phyloP scores from a whole-genome alignment of 441 rosid species.

The Bocquillonia castaneifolia region DNA sequence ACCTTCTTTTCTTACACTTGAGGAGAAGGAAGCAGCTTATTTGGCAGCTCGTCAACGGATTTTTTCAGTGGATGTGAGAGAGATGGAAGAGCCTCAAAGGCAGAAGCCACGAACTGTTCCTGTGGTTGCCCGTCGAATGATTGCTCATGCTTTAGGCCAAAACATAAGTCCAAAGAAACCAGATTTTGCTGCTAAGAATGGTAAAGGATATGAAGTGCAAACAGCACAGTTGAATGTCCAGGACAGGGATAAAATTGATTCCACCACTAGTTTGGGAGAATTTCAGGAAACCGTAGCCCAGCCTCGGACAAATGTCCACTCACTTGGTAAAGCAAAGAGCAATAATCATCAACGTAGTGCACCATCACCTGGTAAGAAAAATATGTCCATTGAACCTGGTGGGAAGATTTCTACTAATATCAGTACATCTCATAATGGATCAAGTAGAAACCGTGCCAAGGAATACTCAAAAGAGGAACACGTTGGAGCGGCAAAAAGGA shows the following conservation, averaged over 20 bases:
- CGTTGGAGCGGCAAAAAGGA: conserved; percentile 59
- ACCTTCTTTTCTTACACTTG: conserved; percentile 32
- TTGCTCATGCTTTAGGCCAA: conserved; percentile 71
- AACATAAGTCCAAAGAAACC: conserved; percentile 24
- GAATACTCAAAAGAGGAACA: conserved; percentile 47
- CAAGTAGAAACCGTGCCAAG: conserved; percentile 27
- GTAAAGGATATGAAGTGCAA: conserved; percentile 22
- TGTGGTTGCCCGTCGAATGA: conserved; percentile 69
- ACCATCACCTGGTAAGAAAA: conserved; percentile 25
- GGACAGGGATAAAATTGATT: conserved; percentile 25
- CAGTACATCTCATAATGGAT: conserved; percentile 17
- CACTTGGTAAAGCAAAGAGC: conserved; percentile 19
- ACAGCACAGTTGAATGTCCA: conserved; percentile 16
- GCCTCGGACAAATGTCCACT: conserved; percentile 14
- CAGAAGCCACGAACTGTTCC: conserved; percentile 46
- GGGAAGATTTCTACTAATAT: conserved; percentile 19
- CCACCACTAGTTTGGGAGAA: conserved; percentile 25
- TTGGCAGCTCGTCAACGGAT: conserved; percentile 61
- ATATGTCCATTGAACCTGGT: conserved; percentile 16
- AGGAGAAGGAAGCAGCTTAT: conserved; percentile 67
- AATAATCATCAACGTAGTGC: conserved; percentile 10
- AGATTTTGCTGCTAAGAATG: conserved; percentile 18
- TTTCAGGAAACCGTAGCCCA: conserved; percentile 13
- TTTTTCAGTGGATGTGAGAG: conserved; percentile 40
- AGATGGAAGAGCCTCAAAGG: conserved; percentile 33